Evolutionary conservation across 306 rosid genomes (phyloP), one percentile per base, ranked within the genome.

Genomic region (Astragalus glycyphyllos): DNA sequence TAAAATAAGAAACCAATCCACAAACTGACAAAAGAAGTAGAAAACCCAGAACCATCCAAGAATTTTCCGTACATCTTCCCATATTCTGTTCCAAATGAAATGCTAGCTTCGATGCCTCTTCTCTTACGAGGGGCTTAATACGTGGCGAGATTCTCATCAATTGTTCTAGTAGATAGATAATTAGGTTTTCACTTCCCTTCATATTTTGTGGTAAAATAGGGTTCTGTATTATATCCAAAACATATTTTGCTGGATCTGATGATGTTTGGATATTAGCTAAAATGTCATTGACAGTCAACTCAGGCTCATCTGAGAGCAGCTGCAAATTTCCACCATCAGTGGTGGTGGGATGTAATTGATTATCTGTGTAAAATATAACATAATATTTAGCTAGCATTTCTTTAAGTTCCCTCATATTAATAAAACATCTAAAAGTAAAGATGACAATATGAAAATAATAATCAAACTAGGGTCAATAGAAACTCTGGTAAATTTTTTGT

Each of bases 21-120:
- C 81, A 88, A 20, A 80, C 23, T 14, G 60, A 72, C 41, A 86
- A 13, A 47, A 91, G 74, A 44, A 68, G 83, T 58, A 91, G 74
- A 75, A 86, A 85, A 45, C 72, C 82, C 71, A 91, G 69, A 77
- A 67, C 68, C 73, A 68, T 86, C 73, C 68, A 56, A 29, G 80
- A 79, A 61, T 79, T 56, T 63, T 72, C 84, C 11, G 45, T 11
- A 41, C 62, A 35, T 58, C 46, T 63, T 55, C 46, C 26, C 40
- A 83, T 72, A 67, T 65, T 73, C 0, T 51, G 65, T 80, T 79
- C 77, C 89, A 90, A 78, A 14, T 65, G 68, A 60, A 62, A 3
- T 45, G 88, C 90, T 14, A 91, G 63, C 56, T 82, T 82, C 80
- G 53, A 17, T 13, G 96, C 92, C 74, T 74, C 81, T 11, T 76